These are phyloP conservation scores for Arabidopsis thaliana DNA, from an alignment of 345 rosid species.

Conservation along the genomic window DNA sequence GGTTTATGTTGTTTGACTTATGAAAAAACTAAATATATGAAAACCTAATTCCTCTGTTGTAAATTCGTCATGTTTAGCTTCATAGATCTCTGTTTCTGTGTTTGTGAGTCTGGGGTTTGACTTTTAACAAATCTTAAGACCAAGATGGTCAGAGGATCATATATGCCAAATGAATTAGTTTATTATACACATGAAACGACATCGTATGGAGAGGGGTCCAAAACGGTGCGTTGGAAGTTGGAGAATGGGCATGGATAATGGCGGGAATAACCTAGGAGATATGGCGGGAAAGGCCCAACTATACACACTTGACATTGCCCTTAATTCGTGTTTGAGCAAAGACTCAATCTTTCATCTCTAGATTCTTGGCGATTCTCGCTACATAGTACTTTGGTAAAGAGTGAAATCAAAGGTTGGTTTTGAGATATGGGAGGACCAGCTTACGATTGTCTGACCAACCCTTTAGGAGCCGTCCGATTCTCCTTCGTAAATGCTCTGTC, in stretches of 20 bases:
- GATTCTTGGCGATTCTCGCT: constrained; percentile 4
- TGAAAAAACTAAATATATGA: background rate
- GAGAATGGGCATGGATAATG: constrained; percentile 12
- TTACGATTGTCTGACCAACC: constrained; percentile 83
- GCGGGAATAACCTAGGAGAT: constrained; percentile 41
- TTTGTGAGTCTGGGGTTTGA: background rate
- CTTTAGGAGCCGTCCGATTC: constrained; percentile 85
- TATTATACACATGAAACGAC: constrained; percentile 1
- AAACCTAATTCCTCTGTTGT: constrained; percentile 24
- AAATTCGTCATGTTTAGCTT: constrained; percentile 29
- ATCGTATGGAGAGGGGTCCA: background rate
- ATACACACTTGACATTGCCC: background rate
- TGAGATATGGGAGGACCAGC: constrained; percentile 75
- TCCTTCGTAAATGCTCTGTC: constrained; percentile 75
- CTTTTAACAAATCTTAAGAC: constrained; percentile 9
- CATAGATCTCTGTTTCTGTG: background rate
- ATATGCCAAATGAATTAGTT: too few relatives aligned
- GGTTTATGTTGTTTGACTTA: constrained; percentile 77
- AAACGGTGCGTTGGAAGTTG: constrained; percentile 34
- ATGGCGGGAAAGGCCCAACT: constrained; percentile 42
- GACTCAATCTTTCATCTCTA: background rate
- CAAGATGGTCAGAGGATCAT: background rate
- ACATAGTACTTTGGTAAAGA: background rate
- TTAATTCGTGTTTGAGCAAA: background rate
- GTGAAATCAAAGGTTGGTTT: background rate